A percentile compares a stretch with the other conserved stretches of the same genome.
Evolutionary conservation across 352 stramenopile genomes (phyloP).

Genomic region (Globisporangium cederbergense): DNA sequence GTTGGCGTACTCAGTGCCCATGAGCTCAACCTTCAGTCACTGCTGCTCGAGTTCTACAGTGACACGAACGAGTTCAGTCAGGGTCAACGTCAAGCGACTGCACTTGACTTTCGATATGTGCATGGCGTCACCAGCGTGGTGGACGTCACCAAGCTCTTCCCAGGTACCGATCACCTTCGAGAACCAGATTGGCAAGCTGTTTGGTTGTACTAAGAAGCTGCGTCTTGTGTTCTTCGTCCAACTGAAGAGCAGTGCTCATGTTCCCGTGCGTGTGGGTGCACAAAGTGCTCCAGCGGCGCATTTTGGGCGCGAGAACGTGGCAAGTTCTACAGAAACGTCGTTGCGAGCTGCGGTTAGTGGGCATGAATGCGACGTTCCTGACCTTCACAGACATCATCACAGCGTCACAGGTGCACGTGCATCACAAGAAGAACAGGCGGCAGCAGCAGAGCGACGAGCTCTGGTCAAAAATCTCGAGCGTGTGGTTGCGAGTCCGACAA

Average conservation of each 20-base stretch:
- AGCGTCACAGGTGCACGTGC: constrained; percentile 21
- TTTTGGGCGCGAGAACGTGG: constrained; percentile 53
- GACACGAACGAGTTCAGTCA: not conserved
- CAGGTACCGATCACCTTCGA: constrained; percentile 25
- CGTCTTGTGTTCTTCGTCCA: not conserved
- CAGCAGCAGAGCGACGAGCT: not conserved
- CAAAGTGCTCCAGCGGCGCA: constrained; percentile 40
- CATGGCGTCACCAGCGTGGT: constrained; percentile 31
- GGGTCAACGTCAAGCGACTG: not conserved
- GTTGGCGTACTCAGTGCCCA: constrained; percentile 27
- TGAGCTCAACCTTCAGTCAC: constrained; percentile 20
- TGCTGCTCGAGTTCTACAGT: constrained; percentile 27
- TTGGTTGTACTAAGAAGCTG: not conserved
- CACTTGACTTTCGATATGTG: constrained; percentile 21
- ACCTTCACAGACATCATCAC: constrained; percentile 40
- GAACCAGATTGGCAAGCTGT: not conserved
- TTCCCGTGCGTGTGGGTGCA: constrained; percentile 64
- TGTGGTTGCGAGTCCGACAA: not conserved
- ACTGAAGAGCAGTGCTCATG: constrained; percentile 37
- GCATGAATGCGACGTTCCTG: constrained; percentile 24
- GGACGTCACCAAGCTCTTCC: constrained; percentile 48
- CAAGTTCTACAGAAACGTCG: constrained; percentile 31
- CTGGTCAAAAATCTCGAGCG: not conserved
- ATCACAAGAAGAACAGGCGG: constrained; percentile 11
- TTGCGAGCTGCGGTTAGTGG: constrained; percentile 27